phyloP scores from a whole-genome alignment of 257 asterid genomes.

The Solanum tarapatanum region DNA sequence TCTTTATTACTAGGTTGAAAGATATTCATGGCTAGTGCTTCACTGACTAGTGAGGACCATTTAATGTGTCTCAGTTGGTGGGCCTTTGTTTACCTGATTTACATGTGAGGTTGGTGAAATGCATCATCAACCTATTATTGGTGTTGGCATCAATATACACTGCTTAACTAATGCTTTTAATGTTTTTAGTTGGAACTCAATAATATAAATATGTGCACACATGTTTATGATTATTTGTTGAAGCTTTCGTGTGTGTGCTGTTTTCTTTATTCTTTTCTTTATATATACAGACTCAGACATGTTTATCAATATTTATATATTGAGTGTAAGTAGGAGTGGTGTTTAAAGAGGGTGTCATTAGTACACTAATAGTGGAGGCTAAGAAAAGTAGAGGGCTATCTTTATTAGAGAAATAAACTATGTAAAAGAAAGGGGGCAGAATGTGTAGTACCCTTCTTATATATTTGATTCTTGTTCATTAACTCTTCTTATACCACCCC shows the following conservation, averaged over 20 bases:
- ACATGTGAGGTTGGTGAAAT: conserved; percentile 34
- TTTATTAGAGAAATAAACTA: conserved; percentile 10
- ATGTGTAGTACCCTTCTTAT: conserved; percentile 4
- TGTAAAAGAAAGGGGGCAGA: neutral
- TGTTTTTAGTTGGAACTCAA: neutral
- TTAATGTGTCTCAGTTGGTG: conserved; percentile 19
- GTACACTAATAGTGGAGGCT: neutral
- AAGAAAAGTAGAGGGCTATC: conserved; percentile 21
- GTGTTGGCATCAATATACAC: conserved; percentile 7
- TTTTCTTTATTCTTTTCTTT: too few relatives aligned
- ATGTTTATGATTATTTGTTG: neutral
- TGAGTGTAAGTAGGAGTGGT: neutral
- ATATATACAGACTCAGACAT: neutral
- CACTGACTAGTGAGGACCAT: conserved; percentile 17
- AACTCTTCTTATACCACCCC: conserved; percentile 12
- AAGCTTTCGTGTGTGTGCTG: neutral
- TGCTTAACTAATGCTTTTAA: neutral
- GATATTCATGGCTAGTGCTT: neutral
- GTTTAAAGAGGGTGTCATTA: conserved; percentile 1
- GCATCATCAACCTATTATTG: conserved; percentile 32
- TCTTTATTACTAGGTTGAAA: neutral
- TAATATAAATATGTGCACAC: neutral
- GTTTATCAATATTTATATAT: neutral
- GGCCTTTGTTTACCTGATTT: conserved; percentile 23
- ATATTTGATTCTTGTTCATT: conserved; percentile 12